Percentiles rank a stretch among this genome's conserved stretches.
phyloP scores from a whole-genome alignment of 2,329 filamentous ascomycete genomes.

The Stachybotrys chlorohalonatus region DNA sequence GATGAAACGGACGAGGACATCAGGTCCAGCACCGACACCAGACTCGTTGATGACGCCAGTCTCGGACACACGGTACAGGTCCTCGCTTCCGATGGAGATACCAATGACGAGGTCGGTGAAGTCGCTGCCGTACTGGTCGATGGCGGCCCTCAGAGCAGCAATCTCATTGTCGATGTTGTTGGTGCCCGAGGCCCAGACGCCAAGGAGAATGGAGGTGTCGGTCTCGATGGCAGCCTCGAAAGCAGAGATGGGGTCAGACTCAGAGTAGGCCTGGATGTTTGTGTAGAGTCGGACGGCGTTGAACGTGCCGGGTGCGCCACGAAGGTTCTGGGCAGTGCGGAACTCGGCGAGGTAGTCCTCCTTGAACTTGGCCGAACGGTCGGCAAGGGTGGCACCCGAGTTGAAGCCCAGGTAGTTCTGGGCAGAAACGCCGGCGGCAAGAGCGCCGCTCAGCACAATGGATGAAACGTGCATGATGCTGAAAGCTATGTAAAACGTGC shows the following conservation, averaged over 20 bases:
- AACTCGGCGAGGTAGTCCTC: slow-evolving; percentile 39
- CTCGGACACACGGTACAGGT: slow-evolving; percentile 53
- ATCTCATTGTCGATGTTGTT: slow-evolving; percentile 51
- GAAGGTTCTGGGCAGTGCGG: slow-evolving; percentile 24
- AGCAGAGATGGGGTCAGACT: slow-evolving; percentile 71
- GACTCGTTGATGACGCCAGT: slow-evolving; percentile 55
- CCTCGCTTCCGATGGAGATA: slow-evolving; percentile 58
- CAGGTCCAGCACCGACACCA: slow-evolving; percentile 50
- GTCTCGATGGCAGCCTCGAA: slow-evolving; percentile 61
- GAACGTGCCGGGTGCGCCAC: slow-evolving; percentile 40
- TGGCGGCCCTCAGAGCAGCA: slow-evolving; percentile 46
- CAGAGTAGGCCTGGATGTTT: slow-evolving; percentile 54
- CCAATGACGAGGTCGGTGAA: slow-evolving; percentile 52
- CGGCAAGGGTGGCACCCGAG: slow-evolving; percentile 36
- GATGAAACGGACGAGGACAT: slow-evolving; percentile 57
- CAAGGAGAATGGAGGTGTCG: slow-evolving; percentile 52
- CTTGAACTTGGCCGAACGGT: slow-evolving; percentile 43
- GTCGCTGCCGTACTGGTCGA: slow-evolving; percentile 40
- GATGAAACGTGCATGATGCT: slow-evolving; percentile 31
- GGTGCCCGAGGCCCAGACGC: slow-evolving; percentile 52
- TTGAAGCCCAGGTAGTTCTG: slow-evolving; percentile 46
- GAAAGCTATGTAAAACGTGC: too few species aligned
- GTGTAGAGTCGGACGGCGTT: slow-evolving; percentile 58
- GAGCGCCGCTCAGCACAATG: slow-evolving; percentile 25
- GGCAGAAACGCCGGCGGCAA: slow-evolving; percentile 29